These are phyloP conservation scores for Centella asiatica DNA, from an alignment of 129 eudicot species.

Conservation along the genomic window DNA sequence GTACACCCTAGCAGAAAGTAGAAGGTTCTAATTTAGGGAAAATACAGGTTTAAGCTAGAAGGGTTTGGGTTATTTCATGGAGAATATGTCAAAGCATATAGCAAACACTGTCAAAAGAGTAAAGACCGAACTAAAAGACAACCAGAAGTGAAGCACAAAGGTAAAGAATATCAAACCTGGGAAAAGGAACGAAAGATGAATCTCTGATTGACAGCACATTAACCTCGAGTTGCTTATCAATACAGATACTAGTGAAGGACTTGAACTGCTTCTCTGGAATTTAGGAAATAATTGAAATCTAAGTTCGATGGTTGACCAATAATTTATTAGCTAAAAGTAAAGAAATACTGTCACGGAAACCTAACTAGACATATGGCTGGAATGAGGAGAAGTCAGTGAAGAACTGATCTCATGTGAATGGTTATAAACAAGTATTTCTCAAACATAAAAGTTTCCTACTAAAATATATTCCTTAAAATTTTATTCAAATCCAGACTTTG, in stretches of 20 bases:
- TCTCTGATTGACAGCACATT: constrained; percentile 9
- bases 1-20: neutral
- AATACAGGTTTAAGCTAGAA: neutral
- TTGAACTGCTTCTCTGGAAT: constrained; percentile 14
- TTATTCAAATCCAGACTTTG: neutral
- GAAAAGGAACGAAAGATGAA: constrained; percentile 1
- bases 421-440: neutral
- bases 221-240: constrained; percentile 14
- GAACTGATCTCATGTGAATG: neutral
- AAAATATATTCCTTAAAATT: neutral
- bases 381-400: neutral
- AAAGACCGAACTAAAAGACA: constrained; percentile 1
- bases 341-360: neutral
- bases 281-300: constrained; percentile 14
- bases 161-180: neutral
- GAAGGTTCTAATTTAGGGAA: neutral
- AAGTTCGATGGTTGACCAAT: constrained; percentile 10
- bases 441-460: neutral
- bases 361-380: neutral
- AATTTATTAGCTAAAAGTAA: constrained; percentile 1
- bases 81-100: neutral
- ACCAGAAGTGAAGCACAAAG: neutral
- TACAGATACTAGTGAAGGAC: neutral
- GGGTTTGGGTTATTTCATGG: neutral
- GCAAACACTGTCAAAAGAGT: too few species aligned